Percentiles rank a stretch among this genome's conserved stretches.
These are phyloP conservation scores for Euphorbia lathyris DNA, from an alignment of 345 rosid species.

Conservation along the genomic window DNA sequence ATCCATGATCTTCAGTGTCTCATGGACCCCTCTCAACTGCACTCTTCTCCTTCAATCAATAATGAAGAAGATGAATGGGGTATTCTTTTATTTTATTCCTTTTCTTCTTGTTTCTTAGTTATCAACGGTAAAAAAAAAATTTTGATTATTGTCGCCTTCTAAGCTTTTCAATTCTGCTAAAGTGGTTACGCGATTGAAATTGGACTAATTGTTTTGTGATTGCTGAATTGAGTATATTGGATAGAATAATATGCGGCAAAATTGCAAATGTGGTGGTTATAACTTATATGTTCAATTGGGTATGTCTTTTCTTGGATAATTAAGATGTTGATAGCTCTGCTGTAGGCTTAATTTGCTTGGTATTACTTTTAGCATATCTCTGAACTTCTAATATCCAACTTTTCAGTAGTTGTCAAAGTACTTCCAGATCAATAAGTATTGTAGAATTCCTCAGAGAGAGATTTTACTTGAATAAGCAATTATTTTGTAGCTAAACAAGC, in stretches of 20 bases:
- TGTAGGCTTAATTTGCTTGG: background rate
- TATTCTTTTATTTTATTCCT: constrained; percentile 24
- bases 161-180: background rate
- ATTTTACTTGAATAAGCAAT: background rate
- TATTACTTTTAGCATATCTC: background rate
- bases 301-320: background rate
- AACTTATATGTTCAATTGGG: background rate
- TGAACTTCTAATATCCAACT: background rate
- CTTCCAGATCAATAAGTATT: too few species aligned
- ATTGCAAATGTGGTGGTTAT: background rate
- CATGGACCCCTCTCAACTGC: constrained; percentile 66
- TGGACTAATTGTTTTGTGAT: background rate
- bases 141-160: constrained; percentile 3
- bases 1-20: constrained; percentile 69
- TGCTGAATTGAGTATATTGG: background rate
- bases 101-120: constrained; percentile 14
- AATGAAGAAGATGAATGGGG: constrained; percentile 90
- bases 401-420: background rate
- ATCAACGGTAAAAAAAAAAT: background rate
- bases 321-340: background rate
- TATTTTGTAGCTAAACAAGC: constrained; percentile 1
- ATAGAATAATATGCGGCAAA: background rate
- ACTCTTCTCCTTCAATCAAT: constrained; percentile 35
- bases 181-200: background rate
- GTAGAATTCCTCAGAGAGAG: too few species aligned